phyloP scores from a whole-genome alignment of 768 basidiomycete species.

The Lepiota brunneoincarnata region DNA sequence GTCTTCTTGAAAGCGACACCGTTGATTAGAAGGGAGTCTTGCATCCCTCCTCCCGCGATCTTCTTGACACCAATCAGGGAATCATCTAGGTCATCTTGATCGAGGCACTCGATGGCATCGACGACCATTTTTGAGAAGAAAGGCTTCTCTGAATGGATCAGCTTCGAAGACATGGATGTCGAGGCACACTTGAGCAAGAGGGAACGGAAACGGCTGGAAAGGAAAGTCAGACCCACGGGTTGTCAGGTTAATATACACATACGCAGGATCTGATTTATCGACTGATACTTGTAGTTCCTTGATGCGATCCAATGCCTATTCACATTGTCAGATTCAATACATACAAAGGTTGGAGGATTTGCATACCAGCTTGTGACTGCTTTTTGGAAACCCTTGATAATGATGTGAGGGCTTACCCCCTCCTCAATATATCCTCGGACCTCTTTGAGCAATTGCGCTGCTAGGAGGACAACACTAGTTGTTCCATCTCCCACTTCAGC shows the following conservation, averaged over 20 bases:
- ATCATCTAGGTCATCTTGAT: slow-evolving; percentile 93
- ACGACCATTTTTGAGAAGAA: slow-evolving; percentile 99
- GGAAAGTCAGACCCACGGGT: slow-evolving; percentile 11
- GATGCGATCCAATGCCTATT: slow-evolving; percentile 80
- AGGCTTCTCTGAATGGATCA: slow-evolving; percentile 97
- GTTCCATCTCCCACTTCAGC: slow-evolving; percentile 99
- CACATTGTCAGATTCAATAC: slow-evolving; percentile 7
- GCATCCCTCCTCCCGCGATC: slow-evolving; percentile 96
- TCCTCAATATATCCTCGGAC: slow-evolving; percentile 91
- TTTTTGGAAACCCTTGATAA: slow-evolving; percentile 93
- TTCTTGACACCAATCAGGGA: slow-evolving; percentile 97
- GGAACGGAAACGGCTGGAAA: slow-evolving; percentile 80
- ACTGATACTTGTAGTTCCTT: slow-evolving; percentile 87
- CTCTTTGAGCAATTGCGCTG: slow-evolving; percentile 93
- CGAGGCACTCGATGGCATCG: slow-evolving; percentile 89
- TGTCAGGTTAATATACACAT: slow-evolving; percentile 26
- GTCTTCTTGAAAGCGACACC: slow-evolving; percentile 99
- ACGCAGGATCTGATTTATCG: slow-evolving; percentile 90
- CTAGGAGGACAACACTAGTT: slow-evolving; percentile 92
- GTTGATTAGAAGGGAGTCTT: slow-evolving; percentile 85
- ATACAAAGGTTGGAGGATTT: slow-evolving; percentile 6
- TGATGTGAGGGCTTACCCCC: slow-evolving; percentile 94
- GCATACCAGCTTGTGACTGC: slow-evolving; percentile 82
- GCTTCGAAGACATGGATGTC: slow-evolving; percentile 99
- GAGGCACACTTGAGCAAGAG: slow-evolving; percentile 95